These are phyloP conservation scores for Chrysopogon serrulatus DNA, from an alignment of 176 grass and related monocot genomes.

Conservation along the genomic window DNA sequence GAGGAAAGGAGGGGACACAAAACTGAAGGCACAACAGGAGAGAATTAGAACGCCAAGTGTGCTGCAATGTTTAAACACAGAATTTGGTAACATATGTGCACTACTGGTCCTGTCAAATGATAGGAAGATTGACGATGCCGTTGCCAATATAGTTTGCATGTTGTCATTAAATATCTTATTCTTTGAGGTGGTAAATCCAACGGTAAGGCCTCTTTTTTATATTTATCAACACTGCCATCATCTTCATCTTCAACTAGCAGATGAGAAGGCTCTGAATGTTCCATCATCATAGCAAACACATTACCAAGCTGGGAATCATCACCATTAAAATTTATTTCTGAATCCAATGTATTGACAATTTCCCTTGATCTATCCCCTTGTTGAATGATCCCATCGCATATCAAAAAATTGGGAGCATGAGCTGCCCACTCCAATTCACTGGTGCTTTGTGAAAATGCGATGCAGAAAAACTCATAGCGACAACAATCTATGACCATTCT, in stretches of 20 bases:
- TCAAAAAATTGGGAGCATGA: neutral
- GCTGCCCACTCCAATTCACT: neutral
- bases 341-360: neutral
- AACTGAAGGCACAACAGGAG: no score
- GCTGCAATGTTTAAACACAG: neutral
- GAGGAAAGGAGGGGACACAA: neutral
- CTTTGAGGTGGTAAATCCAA: conserved; percentile 12
- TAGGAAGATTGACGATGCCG: neutral
- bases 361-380: neutral
- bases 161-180: neutral
- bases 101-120: neutral
- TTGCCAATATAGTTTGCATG: neutral
- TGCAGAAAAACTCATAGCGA: neutral
- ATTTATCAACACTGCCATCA: fast-evolving
- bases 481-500: neutral
- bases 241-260: neutral
- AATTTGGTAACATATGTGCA: neutral
- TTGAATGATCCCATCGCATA: conserved; percentile 11
- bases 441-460: neutral
- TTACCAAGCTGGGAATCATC: fast-evolving
- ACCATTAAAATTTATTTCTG: neutral
- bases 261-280: neutral
- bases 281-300: neutral
- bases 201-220: neutral
- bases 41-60: neutral